Evolutionary conservation across 2,329 filamentous ascomycete species (phyloP).

Genomic region (Diaporthe velutina): DNA sequence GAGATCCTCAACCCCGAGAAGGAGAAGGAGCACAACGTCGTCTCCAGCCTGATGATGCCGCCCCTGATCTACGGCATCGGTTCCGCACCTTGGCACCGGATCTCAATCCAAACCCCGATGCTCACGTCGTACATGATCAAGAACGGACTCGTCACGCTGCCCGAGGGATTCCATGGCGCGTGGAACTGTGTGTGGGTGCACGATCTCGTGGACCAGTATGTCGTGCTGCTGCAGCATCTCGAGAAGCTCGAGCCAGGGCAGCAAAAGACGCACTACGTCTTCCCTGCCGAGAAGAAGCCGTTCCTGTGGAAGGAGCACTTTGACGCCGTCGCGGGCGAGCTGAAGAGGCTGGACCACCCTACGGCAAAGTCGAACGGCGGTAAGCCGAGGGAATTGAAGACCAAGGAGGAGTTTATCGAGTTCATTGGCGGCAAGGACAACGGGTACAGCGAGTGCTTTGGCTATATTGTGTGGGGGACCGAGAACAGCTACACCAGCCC

Average conservation of each 20-base stretch:
- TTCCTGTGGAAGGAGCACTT: slow-evolving; percentile 40
- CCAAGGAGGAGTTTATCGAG: slow-evolving; percentile 36
- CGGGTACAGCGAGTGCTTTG: slow-evolving; percentile 36
- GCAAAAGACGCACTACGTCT: slow-evolving; percentile 39
- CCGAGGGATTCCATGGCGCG: slow-evolving; percentile 21
- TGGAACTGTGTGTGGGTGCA: slow-evolving; percentile 40
- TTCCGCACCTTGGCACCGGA: slow-evolving; percentile 33
- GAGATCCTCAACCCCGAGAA: slow-evolving; percentile 33
- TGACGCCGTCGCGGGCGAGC: slow-evolving; percentile 35
- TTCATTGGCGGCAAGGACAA: slow-evolving; percentile 38
- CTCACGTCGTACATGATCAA: slow-evolving; percentile 37
- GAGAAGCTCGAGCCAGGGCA: slow-evolving; percentile 37
- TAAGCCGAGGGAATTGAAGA: slow-evolving; percentile 27
- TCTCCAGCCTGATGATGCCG: slow-evolving; percentile 39
- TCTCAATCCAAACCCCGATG: slow-evolving; percentile 40
- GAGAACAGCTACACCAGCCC: slow-evolving; percentile 40
- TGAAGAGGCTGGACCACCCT: slow-evolving; percentile 37
- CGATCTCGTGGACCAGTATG: slow-evolving; percentile 38
- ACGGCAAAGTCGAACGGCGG: slow-evolving; percentile 28
- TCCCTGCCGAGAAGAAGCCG: slow-evolving; percentile 36
- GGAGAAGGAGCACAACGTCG: slow-evolving; percentile 38
- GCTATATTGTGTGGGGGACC: slow-evolving; percentile 32
- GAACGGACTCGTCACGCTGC: slow-evolving; percentile 34
- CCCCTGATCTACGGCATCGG: slow-evolving; percentile 39
- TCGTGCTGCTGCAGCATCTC: slow-evolving; percentile 32